Evolutionary conservation across 75 land plant species (phyloP).

Genomic region (Selaginella tamariscina): DNA sequence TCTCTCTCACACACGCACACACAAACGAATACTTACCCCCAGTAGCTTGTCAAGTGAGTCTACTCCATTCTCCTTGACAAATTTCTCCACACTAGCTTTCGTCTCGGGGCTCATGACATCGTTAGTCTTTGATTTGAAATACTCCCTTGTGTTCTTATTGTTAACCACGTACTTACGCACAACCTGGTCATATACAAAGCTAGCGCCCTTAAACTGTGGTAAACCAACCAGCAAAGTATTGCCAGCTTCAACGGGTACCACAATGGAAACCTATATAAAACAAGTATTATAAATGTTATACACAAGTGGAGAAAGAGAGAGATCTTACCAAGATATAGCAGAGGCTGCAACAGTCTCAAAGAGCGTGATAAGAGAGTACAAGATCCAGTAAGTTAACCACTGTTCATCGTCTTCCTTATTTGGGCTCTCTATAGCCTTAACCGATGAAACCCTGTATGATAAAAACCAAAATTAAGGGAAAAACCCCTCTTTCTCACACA

Average conservation of each 20-base stretch:
- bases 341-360: background rate
- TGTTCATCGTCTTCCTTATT: slow-evolving; percentile 2
- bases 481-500: no score
- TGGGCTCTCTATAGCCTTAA: slow-evolving; percentile 6
- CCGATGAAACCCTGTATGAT: background rate
- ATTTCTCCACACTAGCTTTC: background rate
- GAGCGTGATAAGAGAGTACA: slow-evolving; percentile 6
- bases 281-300: background rate
- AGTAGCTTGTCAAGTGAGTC: background rate
- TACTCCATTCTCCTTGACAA: background rate
- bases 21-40: background rate
- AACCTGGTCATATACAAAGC: background rate
- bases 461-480: no score
- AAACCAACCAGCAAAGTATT: slow-evolving; percentile 1
- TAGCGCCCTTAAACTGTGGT: slow-evolving; percentile 5
- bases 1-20: no score
- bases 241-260: background rate
- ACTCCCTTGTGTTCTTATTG: background rate
- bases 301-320: background rate
- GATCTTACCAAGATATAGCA: background rate
- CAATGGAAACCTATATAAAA: background rate
- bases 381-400: slow-evolving; percentile 7
- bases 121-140: background rate
- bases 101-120: background rate
- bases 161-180: slow-evolving; percentile 6